A percentile compares a stretch with the other conserved stretches of the same genome.
Conservation (phyloP, 495 filamentous ascomycete species). For the Podospora anserina region DNA sequence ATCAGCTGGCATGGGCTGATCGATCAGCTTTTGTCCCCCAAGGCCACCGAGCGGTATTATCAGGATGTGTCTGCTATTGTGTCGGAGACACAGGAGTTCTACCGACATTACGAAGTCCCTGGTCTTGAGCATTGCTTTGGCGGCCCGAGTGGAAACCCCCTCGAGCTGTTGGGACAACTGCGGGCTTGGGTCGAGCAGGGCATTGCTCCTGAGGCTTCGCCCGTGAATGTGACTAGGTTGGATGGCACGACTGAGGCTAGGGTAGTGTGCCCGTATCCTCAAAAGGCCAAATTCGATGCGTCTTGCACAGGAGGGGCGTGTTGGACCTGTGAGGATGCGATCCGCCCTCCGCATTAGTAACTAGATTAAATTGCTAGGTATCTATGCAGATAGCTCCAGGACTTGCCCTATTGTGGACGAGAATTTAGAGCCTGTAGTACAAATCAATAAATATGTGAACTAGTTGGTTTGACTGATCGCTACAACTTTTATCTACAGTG, state of each 20-base stretch:
- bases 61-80: slow-evolving; percentile 18
- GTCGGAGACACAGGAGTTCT: slow-evolving; percentile 28
- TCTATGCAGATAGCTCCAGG: too few relatives aligned
- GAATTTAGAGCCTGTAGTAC: too few relatives aligned
- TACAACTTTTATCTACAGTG: too few relatives aligned
- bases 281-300: slow-evolving; percentile 6
- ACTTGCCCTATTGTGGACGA: too few relatives aligned
- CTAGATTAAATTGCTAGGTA: too few relatives aligned
- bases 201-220: slow-evolving; percentile 24
- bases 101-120: slow-evolving; percentile 33
- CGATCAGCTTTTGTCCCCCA: slow-evolving; percentile 26
- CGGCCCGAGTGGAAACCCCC: slow-evolving; percentile 24
- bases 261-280: slow-evolving; percentile 31
- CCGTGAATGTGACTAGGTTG: slow-evolving; percentile 16
- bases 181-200: slow-evolving; percentile 40
- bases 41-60: slow-evolving; percentile 31
- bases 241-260: slow-evolving; percentile 17
- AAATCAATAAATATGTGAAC: too few relatives aligned
- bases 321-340: slow-evolving; percentile 5
- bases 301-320: neutral
- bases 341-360: neutral
- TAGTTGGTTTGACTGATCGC: too few relatives aligned
- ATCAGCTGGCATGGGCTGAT: slow-evolving; percentile 45
- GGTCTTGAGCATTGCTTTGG: slow-evolving; percentile 37
- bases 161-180: slow-evolving; percentile 27